Conservation (phyloP, 1,284 basidiomycete genomes). For the Somion occarium region DNA sequence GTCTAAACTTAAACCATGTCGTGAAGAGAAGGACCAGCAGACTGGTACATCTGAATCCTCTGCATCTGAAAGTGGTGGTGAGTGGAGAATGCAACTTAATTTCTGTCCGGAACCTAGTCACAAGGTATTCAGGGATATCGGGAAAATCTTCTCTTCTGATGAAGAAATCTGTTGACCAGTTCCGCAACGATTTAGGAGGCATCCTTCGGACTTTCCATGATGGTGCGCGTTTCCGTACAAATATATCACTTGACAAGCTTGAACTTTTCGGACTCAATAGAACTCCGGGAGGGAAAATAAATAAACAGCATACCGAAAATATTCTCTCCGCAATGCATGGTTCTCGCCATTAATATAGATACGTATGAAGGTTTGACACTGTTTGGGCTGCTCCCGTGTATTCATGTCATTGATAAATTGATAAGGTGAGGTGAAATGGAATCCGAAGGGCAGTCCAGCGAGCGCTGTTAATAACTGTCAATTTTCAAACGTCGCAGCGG, state of each 20-base stretch:
- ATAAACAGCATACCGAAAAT: neutral
- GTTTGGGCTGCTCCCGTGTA: no score
- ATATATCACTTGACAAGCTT: neutral
- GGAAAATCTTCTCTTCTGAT: neutral
- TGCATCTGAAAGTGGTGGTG: neutral
- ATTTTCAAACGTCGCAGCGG: no score
- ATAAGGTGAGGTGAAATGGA: no score
- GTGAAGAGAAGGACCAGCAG: neutral
- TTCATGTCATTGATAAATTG: no score
- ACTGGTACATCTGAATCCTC: no score
- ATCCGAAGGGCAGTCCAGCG: no score
- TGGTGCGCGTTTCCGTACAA: neutral
- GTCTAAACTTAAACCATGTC: neutral
- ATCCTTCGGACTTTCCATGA: neutral
- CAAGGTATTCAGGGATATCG: neutral
- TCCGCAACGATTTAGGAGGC: neutral
- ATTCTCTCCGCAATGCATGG: neutral
- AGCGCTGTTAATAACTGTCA: no score
- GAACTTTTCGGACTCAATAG: neutral
- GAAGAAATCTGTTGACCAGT: neutral
- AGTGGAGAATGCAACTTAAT: neutral
- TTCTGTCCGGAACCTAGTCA: neutral
- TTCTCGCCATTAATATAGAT: neutral
- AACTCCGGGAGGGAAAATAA: neutral
- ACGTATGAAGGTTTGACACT: no score